phyloP scores from a whole-genome alignment of 208 protist species.

The Acanthamoeba sp. region DNA sequence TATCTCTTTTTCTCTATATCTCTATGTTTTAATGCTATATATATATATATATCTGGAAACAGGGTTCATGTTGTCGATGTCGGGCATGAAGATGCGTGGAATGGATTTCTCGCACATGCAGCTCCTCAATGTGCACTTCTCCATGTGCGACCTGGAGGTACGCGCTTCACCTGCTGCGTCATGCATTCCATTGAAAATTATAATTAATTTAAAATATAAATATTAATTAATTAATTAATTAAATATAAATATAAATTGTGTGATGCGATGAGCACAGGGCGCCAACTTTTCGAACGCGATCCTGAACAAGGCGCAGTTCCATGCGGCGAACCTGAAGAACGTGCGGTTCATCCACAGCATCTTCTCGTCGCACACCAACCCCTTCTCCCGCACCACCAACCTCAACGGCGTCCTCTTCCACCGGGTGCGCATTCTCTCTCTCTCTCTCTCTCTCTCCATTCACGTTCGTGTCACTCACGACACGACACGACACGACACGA shows the following conservation, averaged over 20 bases:
- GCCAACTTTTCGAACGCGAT: slow-evolving; percentile 68
- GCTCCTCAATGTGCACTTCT: slow-evolving; percentile 65
- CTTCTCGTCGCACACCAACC: slow-evolving; percentile 67
- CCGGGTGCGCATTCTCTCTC: not conserved
- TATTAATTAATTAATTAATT: too few species aligned
- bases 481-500: not conserved
- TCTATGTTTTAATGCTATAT: not conserved
- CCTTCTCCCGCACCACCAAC: slow-evolving; percentile 63
- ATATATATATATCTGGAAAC: too few species aligned
- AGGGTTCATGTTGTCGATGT: slow-evolving; percentile 68
- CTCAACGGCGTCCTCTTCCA: slow-evolving; percentile 65
- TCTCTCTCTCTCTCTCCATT: not conserved
- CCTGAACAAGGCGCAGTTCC: slow-evolving; percentile 70
- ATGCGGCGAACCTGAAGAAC: slow-evolving; percentile 58
- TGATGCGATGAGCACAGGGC: slow-evolving; percentile 21
- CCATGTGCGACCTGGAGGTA: slow-evolving; percentile 59
- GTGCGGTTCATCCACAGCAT: slow-evolving; percentile 70
- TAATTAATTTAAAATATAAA: too few species aligned
- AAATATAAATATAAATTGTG: too few species aligned
- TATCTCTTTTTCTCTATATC: not conserved
- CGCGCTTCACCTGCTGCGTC: not conserved
- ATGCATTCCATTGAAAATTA: too few species aligned
- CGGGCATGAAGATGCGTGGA: slow-evolving; percentile 65
- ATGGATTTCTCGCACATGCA: slow-evolving; percentile 73
- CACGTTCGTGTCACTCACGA: not conserved